Base-by-base conservation (phyloP, 2,329 filamentous ascomycete species). In the Colletotrichum orchidophilum region DNA sequence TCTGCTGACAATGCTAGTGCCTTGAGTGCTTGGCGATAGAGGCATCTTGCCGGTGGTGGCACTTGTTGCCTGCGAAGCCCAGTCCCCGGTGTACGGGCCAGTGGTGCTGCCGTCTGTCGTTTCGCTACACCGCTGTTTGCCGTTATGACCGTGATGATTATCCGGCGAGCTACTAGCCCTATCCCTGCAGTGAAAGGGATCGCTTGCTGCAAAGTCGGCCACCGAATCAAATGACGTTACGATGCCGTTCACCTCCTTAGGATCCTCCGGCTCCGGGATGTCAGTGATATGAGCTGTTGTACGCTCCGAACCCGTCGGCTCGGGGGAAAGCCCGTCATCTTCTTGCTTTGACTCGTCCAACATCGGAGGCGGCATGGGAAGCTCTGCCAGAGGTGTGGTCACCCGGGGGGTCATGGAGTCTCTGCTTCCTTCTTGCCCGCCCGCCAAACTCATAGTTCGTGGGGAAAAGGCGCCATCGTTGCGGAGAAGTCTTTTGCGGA, bases 21-120 rank as follows among this genome's bases (percentile, higher is more conserved):
- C 90, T 76, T 90, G 86, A 3, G 90, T 92, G 77, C 89, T 91
- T 2, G 90, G 90, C 27, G 90, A 91, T 42, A 91, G 80, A 3
- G 90, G 88, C 86, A 90, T 87, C 79, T 90, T 91, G 60, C 88
- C 87, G 1, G 89, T 91, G 1, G 89, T 90, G 9, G 88, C 89
- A 75, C 88, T 91, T 15, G 89, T 91, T 5, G 86, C 88, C 74
- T 91, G 89, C 4, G 88, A 90, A 3, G 87, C 87, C 88, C 89
- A 91, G 75, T 91, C 90, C 11, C 86, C 88, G 0, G 85, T 84
- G 58, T 83, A 84, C 0, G 85, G 86, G 1, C 83, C 85, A 8
- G 88, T 88, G 53, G 82, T 84, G 77, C 89, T 89, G 54, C 87
- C 87, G 66, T 91, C 89, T 0, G 90, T 91, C 3, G 88, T 88